Percentiles rank a stretch among this genome's conserved stretches.
Conservation (phyloP, 108 stramenopile species). For the Pseudonitzschia pungens region DNA sequence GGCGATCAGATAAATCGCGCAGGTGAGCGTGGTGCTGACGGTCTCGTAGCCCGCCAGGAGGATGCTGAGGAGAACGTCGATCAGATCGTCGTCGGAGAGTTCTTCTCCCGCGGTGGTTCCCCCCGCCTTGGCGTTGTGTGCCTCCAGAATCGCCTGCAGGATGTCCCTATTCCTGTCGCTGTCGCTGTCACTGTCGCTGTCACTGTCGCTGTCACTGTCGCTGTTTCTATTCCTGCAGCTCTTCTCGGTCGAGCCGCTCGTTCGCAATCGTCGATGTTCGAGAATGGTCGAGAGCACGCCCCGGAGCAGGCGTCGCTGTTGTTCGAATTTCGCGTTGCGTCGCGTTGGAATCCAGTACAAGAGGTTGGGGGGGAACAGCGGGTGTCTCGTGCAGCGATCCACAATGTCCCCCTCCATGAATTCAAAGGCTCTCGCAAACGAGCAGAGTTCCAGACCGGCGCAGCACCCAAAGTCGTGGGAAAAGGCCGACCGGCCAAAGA, state of each 20-base stretch:
- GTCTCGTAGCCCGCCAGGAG: slow-evolving; percentile 62
- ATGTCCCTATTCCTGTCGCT: neutral
- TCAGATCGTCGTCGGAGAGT: slow-evolving; percentile 7
- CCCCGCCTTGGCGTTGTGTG: neutral
- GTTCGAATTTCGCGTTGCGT: slow-evolving; percentile 3
- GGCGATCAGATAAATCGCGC: slow-evolving; percentile 41
- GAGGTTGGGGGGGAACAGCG: slow-evolving; percentile 8
- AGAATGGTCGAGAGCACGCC: neutral
- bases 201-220: too few relatives aligned
- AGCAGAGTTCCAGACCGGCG: slow-evolving; percentile 13
- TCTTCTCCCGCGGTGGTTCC: neutral
- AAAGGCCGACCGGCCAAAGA: slow-evolving; percentile 30
- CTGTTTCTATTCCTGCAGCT: too few relatives aligned
- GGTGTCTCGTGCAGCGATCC: neutral
- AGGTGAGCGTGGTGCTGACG: slow-evolving; percentile 44
- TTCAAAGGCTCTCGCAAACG: slow-evolving; percentile 15
- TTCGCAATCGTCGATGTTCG: neutral
- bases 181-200: neutral
- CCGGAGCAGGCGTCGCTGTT: neutral
- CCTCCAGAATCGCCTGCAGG: neutral
- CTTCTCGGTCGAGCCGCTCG: too few relatives aligned
- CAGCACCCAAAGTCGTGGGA: slow-evolving; percentile 24
- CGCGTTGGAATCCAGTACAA: slow-evolving; percentile 14
- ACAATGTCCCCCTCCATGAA: slow-evolving; percentile 6
- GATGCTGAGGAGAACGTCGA: slow-evolving; percentile 20